Conservation (phyloP, 495 filamentous ascomycete genomes). For the Beverwykella pulmonaria region DNA sequence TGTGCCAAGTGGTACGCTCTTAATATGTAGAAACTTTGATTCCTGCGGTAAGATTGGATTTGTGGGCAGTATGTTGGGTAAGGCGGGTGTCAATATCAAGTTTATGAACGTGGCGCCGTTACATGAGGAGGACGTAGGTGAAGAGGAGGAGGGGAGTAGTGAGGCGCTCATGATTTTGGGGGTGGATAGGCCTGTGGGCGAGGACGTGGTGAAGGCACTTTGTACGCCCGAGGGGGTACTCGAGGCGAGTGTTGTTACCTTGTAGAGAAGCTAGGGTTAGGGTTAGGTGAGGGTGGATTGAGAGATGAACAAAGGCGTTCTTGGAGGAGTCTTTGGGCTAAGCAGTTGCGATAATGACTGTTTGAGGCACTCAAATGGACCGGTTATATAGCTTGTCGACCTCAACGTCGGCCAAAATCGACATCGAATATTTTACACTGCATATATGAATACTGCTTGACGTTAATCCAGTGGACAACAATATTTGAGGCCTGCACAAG, state of each 20-base stretch:
- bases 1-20: constrained; percentile 62
- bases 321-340: background rate
- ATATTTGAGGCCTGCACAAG: no score
- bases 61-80: constrained; percentile 64
- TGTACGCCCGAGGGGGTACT: constrained; percentile 61
- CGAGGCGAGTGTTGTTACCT: constrained; percentile 60
- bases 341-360: background rate
- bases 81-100: constrained; percentile 67
- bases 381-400: background rate
- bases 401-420: constrained; percentile 16
- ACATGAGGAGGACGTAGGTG: constrained; percentile 36
- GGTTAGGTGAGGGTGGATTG: no score
- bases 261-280: constrained; percentile 17
- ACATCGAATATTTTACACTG: no score
- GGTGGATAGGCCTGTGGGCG: constrained; percentile 59
- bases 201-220: constrained; percentile 58
- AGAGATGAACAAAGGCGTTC: no score
- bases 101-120: constrained; percentile 70
- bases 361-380: background rate
- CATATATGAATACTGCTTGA: no score
- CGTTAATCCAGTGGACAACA: no score
- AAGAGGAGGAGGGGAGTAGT: constrained; percentile 38
- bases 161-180: constrained; percentile 77
- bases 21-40: constrained; percentile 73
- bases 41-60: constrained; percentile 72